Evolutionary conservation across 371 early-diverging fungal genomes (phyloP).

Genomic region (Circinella umbellata): DNA sequence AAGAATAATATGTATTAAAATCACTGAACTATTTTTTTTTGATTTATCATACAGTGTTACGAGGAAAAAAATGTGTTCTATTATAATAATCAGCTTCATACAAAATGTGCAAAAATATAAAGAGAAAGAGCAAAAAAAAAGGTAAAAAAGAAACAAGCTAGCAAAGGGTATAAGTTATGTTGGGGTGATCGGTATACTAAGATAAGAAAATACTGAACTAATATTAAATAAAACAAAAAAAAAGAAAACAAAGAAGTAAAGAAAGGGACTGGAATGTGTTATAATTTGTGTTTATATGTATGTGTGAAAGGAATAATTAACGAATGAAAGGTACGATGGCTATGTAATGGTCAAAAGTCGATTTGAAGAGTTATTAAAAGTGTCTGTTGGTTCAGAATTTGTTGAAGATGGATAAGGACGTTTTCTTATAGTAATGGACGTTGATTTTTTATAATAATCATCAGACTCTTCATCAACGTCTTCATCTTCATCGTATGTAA

Average conservation of each 20-base stretch:
- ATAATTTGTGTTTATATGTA: neutral
- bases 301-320: neutral
- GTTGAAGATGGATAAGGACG: neutral
- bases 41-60: too few species aligned
- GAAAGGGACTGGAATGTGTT: neutral
- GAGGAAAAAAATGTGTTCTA: too few species aligned
- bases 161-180: neutral
- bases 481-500: conserved; percentile 4
- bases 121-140: neutral
- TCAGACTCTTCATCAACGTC: conserved; percentile 2
- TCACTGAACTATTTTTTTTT: too few species aligned
- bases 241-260: neutral
- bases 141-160: neutral
- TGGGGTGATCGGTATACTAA: neutral
- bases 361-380: neutral
- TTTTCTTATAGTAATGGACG: neutral
- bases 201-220: neutral
- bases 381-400: neutral
- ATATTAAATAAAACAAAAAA: neutral
- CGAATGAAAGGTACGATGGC: neutral
- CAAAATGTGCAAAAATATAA: neutral
- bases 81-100: too few species aligned
- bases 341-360: conserved; percentile 10
- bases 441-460: neutral
- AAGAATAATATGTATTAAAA: too few species aligned